phyloP scores from a whole-genome alignment of 208 protist species.

The Leishmania gerbilli region DNA sequence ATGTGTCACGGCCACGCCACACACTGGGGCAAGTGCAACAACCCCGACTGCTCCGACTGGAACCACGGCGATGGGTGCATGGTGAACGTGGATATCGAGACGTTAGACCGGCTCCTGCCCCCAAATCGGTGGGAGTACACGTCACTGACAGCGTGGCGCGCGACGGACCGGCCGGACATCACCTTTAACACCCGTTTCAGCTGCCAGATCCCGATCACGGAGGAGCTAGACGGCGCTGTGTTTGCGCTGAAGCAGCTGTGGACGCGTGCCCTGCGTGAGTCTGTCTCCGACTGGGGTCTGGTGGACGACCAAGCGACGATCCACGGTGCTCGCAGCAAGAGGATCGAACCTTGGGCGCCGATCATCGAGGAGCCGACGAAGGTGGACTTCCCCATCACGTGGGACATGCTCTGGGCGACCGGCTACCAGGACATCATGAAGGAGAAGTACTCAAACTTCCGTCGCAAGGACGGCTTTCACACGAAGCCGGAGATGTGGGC shows the following conservation, averaged over 20 bases:
- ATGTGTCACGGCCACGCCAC: slow-evolving; percentile 87
- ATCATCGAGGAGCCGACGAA: slow-evolving; percentile 89
- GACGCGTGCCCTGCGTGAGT: slow-evolving; percentile 80
- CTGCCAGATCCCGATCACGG: slow-evolving; percentile 87
- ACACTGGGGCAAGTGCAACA: slow-evolving; percentile 90
- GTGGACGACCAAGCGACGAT: slow-evolving; percentile 76
- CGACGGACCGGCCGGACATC: slow-evolving; percentile 82
- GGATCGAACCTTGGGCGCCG: slow-evolving; percentile 90
- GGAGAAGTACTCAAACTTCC: slow-evolving; percentile 79
- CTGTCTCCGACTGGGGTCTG: slow-evolving; percentile 77
- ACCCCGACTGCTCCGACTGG: slow-evolving; percentile 88
- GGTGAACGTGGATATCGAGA: slow-evolving; percentile 92
- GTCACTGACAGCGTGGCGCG: slow-evolving; percentile 76
- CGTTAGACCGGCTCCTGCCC: slow-evolving; percentile 76
- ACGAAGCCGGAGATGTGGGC: slow-evolving; percentile 86
- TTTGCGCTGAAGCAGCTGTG: slow-evolving; percentile 90
- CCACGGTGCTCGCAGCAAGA: slow-evolving; percentile 68
- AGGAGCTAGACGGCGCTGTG: slow-evolving; percentile 82
- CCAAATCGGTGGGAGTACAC: slow-evolving; percentile 92
- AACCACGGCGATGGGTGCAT: slow-evolving; percentile 91
- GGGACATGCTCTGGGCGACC: slow-evolving; percentile 90
- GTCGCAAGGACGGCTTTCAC: slow-evolving; percentile 86
- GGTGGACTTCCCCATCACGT: slow-evolving; percentile 85
- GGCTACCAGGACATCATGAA: slow-evolving; percentile 89
- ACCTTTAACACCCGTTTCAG: slow-evolving; percentile 90